Evolutionary conservation across 495 filamentous ascomycete genomes (phyloP), one percentile per base, ranked within the genome.

Genomic region (Podospora sp.): DNA sequence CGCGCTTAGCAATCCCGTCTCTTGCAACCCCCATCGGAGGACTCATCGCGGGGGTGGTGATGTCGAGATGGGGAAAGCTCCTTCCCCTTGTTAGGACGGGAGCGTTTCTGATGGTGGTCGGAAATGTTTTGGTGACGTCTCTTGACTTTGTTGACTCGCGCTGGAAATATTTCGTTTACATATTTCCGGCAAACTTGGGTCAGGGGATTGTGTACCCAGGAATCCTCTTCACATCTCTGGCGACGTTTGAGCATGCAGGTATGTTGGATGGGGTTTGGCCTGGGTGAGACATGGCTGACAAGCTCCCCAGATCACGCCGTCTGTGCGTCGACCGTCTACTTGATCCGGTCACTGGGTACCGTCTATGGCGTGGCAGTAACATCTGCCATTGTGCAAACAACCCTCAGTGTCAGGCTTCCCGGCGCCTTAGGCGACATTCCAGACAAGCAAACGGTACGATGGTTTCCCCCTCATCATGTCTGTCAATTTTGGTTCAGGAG

Each of bases 301-400:
- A 46, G 12, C 16, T 7, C 16, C 11, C 29, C 65, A 88, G 88
- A 89, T 62, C 87, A 90, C 64, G 87, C 87, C 12, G 87, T 90
- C 11, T 87, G 86, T 0, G 82, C 88, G 0, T 89, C 88, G 8
- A 89, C 84, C 1, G 83, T 86, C 8, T 89, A 89, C 69, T 81
- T 90, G 36, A 84, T 89, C 59, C 86, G 87, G 36, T 88, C 86
- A 5, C 79, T 89, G 8, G 88, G 87, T 11, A 85, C 82, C 0
- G 88, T 90, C 27, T 89, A 85, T 79, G 88, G 87, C 14, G 87
- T 89, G 0, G 86, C 88, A 0, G 78, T 88, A 18, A 87, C 86
- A 0, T 88, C 86, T 9, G 82, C 86, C 0, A 87, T 89, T 40
- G 80, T 89, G 27, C 88, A 89, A 77, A 89, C 88, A 62, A 85